Evolutionary conservation across 73 alveolate genomes (phyloP).

Genomic region (Tetrahymena elliotti): DNA sequence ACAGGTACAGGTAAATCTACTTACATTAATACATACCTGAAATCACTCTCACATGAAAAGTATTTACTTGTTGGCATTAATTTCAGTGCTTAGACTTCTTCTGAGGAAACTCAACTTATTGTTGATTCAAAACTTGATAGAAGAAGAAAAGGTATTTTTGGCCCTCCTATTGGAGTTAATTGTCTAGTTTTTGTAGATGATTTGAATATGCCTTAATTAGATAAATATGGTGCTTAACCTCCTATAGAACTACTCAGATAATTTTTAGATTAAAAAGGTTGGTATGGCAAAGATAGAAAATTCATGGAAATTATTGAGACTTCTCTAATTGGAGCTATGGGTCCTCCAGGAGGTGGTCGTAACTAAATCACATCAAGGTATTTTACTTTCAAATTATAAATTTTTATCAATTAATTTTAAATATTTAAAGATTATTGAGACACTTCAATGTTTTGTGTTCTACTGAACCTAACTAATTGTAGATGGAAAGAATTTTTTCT

Average conservation of each 20-base stretch:
- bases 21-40: slow-evolving; percentile 58
- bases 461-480: slow-evolving; percentile 35
- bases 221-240: slow-evolving; percentile 94
- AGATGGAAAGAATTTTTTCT: slow-evolving; percentile 39
- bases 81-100: slow-evolving; percentile 89
- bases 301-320: slow-evolving; percentile 54
- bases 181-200: slow-evolving; percentile 74
- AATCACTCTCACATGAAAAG: slow-evolving; percentile 38
- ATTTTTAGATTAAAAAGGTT: slow-evolving; percentile 95
- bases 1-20: slow-evolving; percentile 86
- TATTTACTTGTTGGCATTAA: slow-evolving; percentile 53
- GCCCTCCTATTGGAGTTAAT: slow-evolving; percentile 69
- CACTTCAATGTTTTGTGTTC: slow-evolving; percentile 56
- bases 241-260: slow-evolving; percentile 94
- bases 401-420: background rate
- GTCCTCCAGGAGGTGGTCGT: slow-evolving; percentile 75
- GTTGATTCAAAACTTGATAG: slow-evolving; percentile 85
- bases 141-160: slow-evolving; percentile 81
- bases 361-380: slow-evolving; percentile 49
- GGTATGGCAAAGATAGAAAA: slow-evolving; percentile 71
- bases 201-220: slow-evolving; percentile 95
- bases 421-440: slow-evolving; percentile 39
- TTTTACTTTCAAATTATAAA: slow-evolving; percentile 17
- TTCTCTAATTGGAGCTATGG: slow-evolving; percentile 60
- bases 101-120: slow-evolving; percentile 73